Conservation (phyloP, 441 rosid genomes). For the Brassica balearica region DNA sequence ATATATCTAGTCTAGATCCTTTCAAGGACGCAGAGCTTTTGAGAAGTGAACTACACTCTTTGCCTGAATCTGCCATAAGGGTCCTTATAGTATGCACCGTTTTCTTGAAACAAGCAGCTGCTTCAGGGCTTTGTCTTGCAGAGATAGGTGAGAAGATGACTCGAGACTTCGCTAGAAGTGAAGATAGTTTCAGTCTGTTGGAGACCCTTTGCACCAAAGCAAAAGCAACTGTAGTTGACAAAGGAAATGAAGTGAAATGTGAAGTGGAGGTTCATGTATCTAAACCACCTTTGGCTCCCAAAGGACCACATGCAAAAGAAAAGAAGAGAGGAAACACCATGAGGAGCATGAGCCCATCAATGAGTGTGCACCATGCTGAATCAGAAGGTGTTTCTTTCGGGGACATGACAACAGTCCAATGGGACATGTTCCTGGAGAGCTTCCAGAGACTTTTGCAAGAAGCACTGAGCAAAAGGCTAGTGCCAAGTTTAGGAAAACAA, state of each 20-base stretch:
- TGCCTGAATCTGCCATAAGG: slow-evolving; percentile 77
- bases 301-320: slow-evolving; percentile 41
- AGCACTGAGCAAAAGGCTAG: slow-evolving; percentile 45
- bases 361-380: slow-evolving; percentile 34
- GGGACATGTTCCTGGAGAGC: slow-evolving; percentile 55
- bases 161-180: slow-evolving; percentile 53
- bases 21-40: slow-evolving; percentile 74
- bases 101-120: slow-evolving; percentile 77
- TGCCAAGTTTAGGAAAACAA: slow-evolving; percentile 49
- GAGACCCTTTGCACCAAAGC: slow-evolving; percentile 67
- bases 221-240: slow-evolving; percentile 47
- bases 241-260: slow-evolving; percentile 31
- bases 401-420: slow-evolving; percentile 57
- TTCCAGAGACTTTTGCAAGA: slow-evolving; percentile 58
- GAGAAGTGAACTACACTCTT: slow-evolving; percentile 59
- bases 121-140: slow-evolving; percentile 76
- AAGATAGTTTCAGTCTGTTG: slow-evolving; percentile 64
- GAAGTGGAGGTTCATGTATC: slow-evolving; percentile 45
- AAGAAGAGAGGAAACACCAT: slow-evolving; percentile 39
- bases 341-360: slow-evolving; percentile 53
- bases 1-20: slow-evolving; percentile 77
- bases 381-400: slow-evolving; percentile 49
- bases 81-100: slow-evolving; percentile 77
- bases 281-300: slow-evolving; percentile 53
- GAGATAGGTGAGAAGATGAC: slow-evolving; percentile 92